phyloP scores from a whole-genome alignment of 331 rosid species.

The Dryas integrifolia region DNA sequence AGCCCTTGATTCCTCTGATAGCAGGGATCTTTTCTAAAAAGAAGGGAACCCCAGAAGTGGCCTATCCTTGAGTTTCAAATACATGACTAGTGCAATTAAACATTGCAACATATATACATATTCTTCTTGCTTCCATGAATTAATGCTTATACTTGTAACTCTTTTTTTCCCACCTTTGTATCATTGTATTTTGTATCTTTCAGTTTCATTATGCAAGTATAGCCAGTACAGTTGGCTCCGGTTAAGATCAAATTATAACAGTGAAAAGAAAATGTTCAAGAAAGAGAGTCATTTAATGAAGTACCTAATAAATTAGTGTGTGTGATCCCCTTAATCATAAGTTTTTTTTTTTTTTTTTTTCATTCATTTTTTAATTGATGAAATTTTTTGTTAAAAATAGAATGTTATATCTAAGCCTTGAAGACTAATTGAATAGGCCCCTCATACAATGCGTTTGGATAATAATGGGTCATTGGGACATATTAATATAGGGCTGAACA shows the following conservation, averaged over 20 bases:
- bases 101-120: not conserved
- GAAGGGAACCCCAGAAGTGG: constrained; percentile 40
- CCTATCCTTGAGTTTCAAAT: constrained; percentile 25
- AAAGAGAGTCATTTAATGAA: not conserved
- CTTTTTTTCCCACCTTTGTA: not conserved
- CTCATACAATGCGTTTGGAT: not conserved
- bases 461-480: not conserved
- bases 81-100: not conserved
- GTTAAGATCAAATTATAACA: not conserved
- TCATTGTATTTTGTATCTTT: not conserved
- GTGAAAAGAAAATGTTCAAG: not conserved
- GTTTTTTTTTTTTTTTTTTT: not conserved
- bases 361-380: not conserved
- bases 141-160: not conserved
- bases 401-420: too few relatives aligned
- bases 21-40: constrained; percentile 71
- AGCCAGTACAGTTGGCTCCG: constrained; percentile 7
- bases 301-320: constrained; percentile 15
- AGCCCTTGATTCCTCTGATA: constrained; percentile 66
- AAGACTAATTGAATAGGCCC: not conserved
- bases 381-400: too few relatives aligned
- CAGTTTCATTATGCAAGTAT: constrained; percentile 8
- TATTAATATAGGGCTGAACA: not conserved
- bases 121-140: not conserved
- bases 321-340: too few relatives aligned